phyloP scores from a whole-genome alignment of 2,329 filamentous ascomycete species.

The Sclerotinia borealis region DNA sequence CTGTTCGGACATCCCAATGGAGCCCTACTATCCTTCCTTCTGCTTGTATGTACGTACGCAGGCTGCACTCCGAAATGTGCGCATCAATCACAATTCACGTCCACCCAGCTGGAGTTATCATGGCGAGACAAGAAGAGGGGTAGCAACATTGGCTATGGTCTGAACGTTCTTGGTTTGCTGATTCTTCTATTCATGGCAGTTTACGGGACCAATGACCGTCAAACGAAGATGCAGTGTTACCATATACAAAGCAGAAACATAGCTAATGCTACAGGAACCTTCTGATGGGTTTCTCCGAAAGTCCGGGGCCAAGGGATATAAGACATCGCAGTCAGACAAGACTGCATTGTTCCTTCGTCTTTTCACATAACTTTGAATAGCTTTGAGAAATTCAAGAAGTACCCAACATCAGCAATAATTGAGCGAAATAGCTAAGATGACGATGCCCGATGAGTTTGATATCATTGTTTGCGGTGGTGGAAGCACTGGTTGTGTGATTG shows the following conservation, averaged over 20 bases:
- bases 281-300: not conserved
- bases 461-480: constrained; percentile 47
- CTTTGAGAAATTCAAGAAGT: not conserved
- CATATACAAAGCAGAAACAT: not conserved
- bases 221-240: not conserved
- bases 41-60: not conserved
- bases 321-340: not conserved
- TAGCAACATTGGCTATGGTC: not conserved
- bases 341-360: not conserved
- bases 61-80: not conserved
- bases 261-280: not conserved
- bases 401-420: not conserved
- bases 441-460: constrained; percentile 40
- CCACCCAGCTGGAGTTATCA: not conserved
- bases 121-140: constrained; percentile 8
- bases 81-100: not conserved
- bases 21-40: not conserved
- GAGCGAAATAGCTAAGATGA: constrained; percentile 17
- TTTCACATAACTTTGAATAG: not conserved
- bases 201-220: not conserved
- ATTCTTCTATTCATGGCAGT: not conserved
- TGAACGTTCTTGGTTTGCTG: not conserved
- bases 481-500: constrained; percentile 44
- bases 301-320: not conserved
- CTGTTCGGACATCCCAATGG: not conserved